Base-by-base conservation (phyloP, 495 filamentous ascomycete species). In the Clohesyomyces aquaticus region DNA sequence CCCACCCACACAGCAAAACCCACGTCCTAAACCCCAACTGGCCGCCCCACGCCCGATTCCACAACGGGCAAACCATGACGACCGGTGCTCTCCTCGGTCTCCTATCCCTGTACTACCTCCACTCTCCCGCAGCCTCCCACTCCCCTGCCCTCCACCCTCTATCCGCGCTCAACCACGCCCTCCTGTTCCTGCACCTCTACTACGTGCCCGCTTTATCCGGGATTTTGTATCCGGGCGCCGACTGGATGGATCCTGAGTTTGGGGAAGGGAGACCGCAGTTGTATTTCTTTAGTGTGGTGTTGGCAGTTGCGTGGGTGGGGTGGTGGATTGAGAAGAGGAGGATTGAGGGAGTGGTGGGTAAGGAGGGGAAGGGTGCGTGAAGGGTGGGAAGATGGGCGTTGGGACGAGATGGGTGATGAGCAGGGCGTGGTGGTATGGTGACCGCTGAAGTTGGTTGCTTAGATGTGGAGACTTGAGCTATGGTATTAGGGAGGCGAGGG, bases 31-130 rank as follows among this genome's bases (percentile, higher is more conserved):
- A 75, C 63, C 67, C 69, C 18, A 46, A 41, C 54, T 73, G 72
- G 72, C 71, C 66, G 11, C 68, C 70, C 32, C 72, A 75, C 57
- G 72, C 69, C n/a, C 60, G 69, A 49, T 73, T 73, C 65, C 71
- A 75, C 66, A 72, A 74, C 53, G 72, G 67, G 1, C 73, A 74
- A 57, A 75, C 72, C 28, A 75, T 52, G 49, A 28, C 49, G 18
- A 29, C 64, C 8, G 70, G 70, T 22, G 28, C 63, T 4, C 16
- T 52, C 55, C 50, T 70, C 38, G 63, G 58, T 43, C n/a, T 59
- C 19, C 22, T 52, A 1, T 57, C 60, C n/a, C 55, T 70, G 25
- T 67, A 68, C 51, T 67, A 61, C 52, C 25, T 55, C 38, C 22
- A 63, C 55, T 16, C 9, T 41, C 35, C 35, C 9, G n/a, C 35